Evolutionary conservation across 345 rosid species (phyloP).

Genomic region (Acer campestre): DNA sequence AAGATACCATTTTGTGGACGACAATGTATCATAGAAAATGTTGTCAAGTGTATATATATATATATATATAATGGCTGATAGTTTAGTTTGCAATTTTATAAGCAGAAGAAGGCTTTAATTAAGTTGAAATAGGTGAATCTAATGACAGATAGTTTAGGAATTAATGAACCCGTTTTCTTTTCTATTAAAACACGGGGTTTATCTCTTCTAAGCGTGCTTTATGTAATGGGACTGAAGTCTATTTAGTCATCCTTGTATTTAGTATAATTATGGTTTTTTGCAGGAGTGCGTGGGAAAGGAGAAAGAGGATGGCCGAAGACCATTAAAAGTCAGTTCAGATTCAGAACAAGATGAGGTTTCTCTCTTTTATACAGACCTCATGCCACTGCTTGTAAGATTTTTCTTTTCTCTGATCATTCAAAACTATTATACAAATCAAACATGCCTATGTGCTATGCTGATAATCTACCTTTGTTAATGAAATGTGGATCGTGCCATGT

Average conservation of each 20-base stretch:
- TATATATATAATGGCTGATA: too few relatives aligned
- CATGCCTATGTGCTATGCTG: background rate
- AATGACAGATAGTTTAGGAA: too few relatives aligned
- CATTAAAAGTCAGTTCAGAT: constrained; percentile 37
- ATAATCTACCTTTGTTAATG: background rate
- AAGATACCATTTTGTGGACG: background rate
- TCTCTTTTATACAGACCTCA: constrained; percentile 82
- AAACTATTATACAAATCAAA: background rate
- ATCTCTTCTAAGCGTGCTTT: too few relatives aligned
- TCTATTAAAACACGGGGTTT: too few relatives aligned
- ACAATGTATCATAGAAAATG: background rate
- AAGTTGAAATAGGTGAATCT: too few relatives aligned
- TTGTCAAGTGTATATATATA: background rate
- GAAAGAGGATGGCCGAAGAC: constrained; percentile 58
- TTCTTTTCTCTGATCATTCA: background rate
- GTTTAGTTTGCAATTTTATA: too few relatives aligned
- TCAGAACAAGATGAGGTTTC: constrained; percentile 68
- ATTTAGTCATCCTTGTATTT: background rate
- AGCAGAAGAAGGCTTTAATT: too few relatives aligned
- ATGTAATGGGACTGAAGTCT: too few relatives aligned
- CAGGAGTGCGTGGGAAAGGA: constrained; percentile 71
- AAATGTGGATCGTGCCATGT: too few relatives aligned
- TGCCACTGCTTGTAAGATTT: constrained; percentile 89
- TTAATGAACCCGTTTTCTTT: background rate
- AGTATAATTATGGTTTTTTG: constrained; percentile 1